Percentiles rank a stretch among this genome's conserved stretches.
Conservation (phyloP, 345 rosid genomes). For the Euclidium syriacum region DNA sequence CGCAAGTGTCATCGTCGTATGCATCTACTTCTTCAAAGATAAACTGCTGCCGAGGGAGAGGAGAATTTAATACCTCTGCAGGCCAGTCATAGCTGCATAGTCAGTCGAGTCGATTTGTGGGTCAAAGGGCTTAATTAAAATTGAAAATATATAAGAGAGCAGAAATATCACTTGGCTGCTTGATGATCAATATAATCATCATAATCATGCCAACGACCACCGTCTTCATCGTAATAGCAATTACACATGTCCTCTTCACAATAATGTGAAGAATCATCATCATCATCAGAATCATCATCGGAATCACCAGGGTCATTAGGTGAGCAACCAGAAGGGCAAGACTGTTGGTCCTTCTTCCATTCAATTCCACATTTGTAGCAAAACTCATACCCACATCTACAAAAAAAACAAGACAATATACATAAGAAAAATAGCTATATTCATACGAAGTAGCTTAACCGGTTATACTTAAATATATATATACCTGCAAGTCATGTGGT, state of each 20-base stretch:
- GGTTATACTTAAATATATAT: background rate
- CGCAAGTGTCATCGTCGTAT: background rate
- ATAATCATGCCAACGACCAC: background rate
- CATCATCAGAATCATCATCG: background rate
- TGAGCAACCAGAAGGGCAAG: constrained; percentile 11
- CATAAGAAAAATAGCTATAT: too few relatives aligned
- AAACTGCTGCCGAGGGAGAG: too few relatives aligned
- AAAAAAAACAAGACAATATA: background rate
- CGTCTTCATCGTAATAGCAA: background rate
- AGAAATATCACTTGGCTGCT: background rate
- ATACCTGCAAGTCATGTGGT: constrained; percentile 56
- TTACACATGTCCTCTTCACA: background rate
- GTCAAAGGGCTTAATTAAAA: background rate
- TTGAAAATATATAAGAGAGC: background rate
- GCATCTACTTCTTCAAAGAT: too few relatives aligned
- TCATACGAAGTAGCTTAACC: too few relatives aligned
- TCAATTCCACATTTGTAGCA: constrained; percentile 48
- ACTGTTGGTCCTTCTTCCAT: constrained; percentile 27
- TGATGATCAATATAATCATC: constrained; percentile 2
- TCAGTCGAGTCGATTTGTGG: background rate
- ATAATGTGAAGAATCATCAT: background rate
- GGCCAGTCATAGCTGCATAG: background rate
- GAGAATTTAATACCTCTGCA: too few relatives aligned
- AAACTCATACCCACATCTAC: constrained; percentile 47
- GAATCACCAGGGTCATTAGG: too few relatives aligned